phyloP scores from a whole-genome alignment of 1,284 basidiomycete genomes.

The Trichosporon sp. region DNA sequence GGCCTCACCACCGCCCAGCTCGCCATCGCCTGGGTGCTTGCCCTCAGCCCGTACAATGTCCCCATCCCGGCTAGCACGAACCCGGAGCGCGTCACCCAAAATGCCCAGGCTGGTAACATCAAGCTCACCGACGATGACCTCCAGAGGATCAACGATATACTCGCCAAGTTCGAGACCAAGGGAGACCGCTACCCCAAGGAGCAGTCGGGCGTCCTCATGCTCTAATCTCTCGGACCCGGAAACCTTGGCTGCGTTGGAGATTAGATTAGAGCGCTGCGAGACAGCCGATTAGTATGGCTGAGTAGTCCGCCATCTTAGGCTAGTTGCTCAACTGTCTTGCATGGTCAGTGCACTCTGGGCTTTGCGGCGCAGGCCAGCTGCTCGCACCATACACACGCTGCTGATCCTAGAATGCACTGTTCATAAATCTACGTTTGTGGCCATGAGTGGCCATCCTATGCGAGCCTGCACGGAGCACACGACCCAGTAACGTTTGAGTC shows the following conservation, averaged over 20 bases:
- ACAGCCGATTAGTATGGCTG: neutral
- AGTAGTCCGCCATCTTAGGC: neutral
- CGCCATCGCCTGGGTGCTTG: slow-evolving; percentile 59
- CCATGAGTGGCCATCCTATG: neutral
- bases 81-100: slow-evolving; percentile 52
- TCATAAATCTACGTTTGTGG: slow-evolving; percentile 4
- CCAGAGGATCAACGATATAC: slow-evolving; percentile 50
- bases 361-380: too few species aligned
- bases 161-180: slow-evolving; percentile 31
- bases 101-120: slow-evolving; percentile 52
- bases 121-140: slow-evolving; percentile 48
- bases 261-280: neutral
- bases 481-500: neutral
- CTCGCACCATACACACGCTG: neutral
- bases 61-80: slow-evolving; percentile 59
- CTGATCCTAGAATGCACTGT: neutral
- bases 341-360: too few species aligned
- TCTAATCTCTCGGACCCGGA: slow-evolving; percentile 8
- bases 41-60: slow-evolving; percentile 54
- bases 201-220: slow-evolving; percentile 16
- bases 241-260: neutral
- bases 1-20: slow-evolving; percentile 58
- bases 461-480: neutral
- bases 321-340: neutral
- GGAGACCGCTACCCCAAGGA: slow-evolving; percentile 33